Conservation (phyloP, 2,329 filamentous ascomycete species). For the Colletotrichum simmondsii region DNA sequence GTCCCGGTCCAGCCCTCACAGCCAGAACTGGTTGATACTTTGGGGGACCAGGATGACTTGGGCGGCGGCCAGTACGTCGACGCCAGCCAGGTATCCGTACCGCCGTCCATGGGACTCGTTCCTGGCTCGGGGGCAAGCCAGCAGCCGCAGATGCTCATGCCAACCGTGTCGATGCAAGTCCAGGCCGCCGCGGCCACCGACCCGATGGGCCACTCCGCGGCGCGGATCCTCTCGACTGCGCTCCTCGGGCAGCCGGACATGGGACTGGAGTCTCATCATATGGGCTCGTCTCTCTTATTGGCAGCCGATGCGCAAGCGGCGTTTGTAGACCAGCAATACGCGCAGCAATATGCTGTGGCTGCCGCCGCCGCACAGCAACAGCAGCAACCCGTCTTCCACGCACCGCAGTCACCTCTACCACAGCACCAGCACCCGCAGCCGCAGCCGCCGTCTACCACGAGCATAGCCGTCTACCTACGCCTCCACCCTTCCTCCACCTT, state of each 20-base stretch:
- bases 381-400: constrained; percentile 38
- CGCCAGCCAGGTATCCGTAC: constrained; percentile 22
- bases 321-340: constrained; percentile 47
- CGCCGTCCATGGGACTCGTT: constrained; percentile 18
- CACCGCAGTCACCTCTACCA: constrained; percentile 20
- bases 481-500: constrained; percentile 73
- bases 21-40: constrained; percentile 32
- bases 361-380: constrained; percentile 19
- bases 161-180: constrained; percentile 24
- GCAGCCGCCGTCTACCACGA: constrained; percentile 22
- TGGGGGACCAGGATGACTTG: constrained; percentile 2
- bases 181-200: constrained; percentile 14
- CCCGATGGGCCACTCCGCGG: constrained; percentile 19
- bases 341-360: constrained; percentile 40
- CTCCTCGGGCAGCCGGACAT: constrained; percentile 35
- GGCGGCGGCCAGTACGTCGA: constrained; percentile 16
- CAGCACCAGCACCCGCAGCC: too few species aligned
- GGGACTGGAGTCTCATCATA: constrained; percentile 45
- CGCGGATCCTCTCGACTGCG: constrained; percentile 20
- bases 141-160: constrained; percentile 27
- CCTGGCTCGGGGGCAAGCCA: constrained; percentile 19
- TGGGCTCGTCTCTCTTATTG: constrained; percentile 51
- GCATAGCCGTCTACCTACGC: constrained; percentile 74
- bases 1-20: neutral
- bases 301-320: constrained; percentile 49